phyloP scores from a whole-genome alignment of 176 grass and related monocot genomes.

The Secale cereale region DNA sequence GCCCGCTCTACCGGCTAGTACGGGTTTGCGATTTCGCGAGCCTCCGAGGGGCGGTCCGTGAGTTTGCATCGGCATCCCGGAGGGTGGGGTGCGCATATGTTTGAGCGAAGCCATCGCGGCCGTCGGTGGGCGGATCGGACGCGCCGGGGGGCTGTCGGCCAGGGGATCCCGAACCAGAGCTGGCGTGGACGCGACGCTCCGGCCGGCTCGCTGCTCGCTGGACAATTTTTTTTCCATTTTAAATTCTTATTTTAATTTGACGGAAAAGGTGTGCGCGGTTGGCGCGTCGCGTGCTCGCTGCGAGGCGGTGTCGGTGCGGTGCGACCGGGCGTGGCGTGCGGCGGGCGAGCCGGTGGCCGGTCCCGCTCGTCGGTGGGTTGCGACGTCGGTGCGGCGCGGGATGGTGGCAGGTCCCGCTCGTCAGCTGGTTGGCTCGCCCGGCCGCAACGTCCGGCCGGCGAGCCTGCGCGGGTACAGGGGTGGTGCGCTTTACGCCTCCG shows the following conservation, averaged over 20 bases:
- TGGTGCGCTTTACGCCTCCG: no score
- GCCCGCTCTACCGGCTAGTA: background rate
- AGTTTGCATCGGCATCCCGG: background rate
- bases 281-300: background rate
- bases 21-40: accelerated
- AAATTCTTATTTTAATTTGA: background rate
- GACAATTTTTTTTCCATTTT: background rate
- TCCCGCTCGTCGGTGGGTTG: background rate
- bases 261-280: background rate
- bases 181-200: background rate
- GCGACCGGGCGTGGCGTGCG: background rate
- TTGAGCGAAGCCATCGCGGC: accelerated
- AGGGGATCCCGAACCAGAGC: background rate
- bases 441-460: no score
- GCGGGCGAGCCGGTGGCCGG: background rate
- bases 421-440: background rate
- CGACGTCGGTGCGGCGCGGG: background rate
- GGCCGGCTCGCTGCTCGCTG: background rate
- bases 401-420: background rate
- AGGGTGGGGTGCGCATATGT: background rate
- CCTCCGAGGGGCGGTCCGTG: accelerated
- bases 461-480: no score
- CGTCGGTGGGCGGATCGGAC: conserved; percentile 22
- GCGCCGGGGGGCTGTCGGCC: background rate
- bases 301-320: background rate